Evolutionary conservation across 2,329 filamentous ascomycete genomes (phyloP), one percentile per base, ranked within the genome.

Genomic region (Fusarium clavum): DNA sequence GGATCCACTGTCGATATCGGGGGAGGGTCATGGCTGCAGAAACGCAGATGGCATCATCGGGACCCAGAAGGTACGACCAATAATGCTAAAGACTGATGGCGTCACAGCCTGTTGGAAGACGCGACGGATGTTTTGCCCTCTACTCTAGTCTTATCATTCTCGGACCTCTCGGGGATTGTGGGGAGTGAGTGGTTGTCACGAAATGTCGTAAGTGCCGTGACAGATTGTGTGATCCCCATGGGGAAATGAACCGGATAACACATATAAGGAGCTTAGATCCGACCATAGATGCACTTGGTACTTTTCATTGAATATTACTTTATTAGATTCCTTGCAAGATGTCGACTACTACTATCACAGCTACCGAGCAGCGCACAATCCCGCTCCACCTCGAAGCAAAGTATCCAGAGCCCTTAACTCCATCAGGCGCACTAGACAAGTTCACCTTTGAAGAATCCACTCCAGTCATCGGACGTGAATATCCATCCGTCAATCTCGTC

Each of bases 381-480:
- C 61, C 63, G 5, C 16, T 66, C 11, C 54, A 12, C 8, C 24
- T 57, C 1, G 49, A 72, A 16, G 16, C 57, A 2, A 67, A 49
- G 1, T 57, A 61, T 3, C 61, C 57, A 8, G 16, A 63, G 6
- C 69, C 69, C 8, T 8, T 72, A 1, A 22, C 13, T 1, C 18
- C 38, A 2, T 57, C 61, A 0, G 69, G 69, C 2, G 69, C 56
- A 0, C 61, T 73, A 3, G 67, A 67, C 14, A 46, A 61, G 18
- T 70, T 73, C 38, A 49, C 88, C 4, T 61, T 57, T 2, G 62
- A 70, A 38, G 71, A 73, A 2, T 58, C 68, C 3, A 73, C 86
- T 0, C 86, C 87, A 0, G 80, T 84, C 20, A 88, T 89, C 45
- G 87, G 87, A 3, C 83, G 83, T 18, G 87, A 89, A 72, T 89